Base-by-base conservation (phyloP, 2,329 filamentous ascomycete species). In the Clonostachys sp. region DNA sequence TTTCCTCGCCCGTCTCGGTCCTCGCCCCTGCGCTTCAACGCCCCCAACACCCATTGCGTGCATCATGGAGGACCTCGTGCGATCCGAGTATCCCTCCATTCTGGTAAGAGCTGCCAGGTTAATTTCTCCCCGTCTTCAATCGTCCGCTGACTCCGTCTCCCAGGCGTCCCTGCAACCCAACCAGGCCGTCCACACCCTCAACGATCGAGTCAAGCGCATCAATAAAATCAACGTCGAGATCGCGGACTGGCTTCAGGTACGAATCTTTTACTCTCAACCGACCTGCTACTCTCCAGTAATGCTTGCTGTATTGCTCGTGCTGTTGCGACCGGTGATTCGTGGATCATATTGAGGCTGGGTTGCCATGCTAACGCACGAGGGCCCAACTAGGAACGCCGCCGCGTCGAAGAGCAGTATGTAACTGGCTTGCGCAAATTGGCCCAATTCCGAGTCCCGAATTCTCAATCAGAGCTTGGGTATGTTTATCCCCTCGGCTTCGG, bases 181-280 rank as follows among this genome's bases (percentile, higher is more conserved):
- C 56, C 89, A 94, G 72, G 91, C 94, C 50, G 88, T 91, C 38
- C 78, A 81, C 47, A 80, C 90, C 50, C 80, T 97, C 59, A 87
- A 86, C 67, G 91, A 96, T 58, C 89, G 94, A 61, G 81, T 97
- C 57, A 88, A 87, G 68, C 82, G 90, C 68, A 92, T 97, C 63
- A 81, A 80, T 59, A 90, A 86, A 66, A 73, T 95, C 71, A 96
- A 99, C 68, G 71, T 76, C 57, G 90, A 96, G 64, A 89, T 99
- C 61, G 92, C 92, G 66, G 92, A 97, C 71, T 99, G 92, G 90
- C 80, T 99, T 52, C 87, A 92, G 85, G 91, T 96, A 83, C 68
- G 70, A 30, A 10, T 30, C 18, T 44, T 13, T 33, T 44, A 30
- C 36, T 3, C 12, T 5, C 36, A n/a, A 12, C 36, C 14, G 14